phyloP scores from a whole-genome alignment of 768 basidiomycete species.

The Vararia minispora region DNA sequence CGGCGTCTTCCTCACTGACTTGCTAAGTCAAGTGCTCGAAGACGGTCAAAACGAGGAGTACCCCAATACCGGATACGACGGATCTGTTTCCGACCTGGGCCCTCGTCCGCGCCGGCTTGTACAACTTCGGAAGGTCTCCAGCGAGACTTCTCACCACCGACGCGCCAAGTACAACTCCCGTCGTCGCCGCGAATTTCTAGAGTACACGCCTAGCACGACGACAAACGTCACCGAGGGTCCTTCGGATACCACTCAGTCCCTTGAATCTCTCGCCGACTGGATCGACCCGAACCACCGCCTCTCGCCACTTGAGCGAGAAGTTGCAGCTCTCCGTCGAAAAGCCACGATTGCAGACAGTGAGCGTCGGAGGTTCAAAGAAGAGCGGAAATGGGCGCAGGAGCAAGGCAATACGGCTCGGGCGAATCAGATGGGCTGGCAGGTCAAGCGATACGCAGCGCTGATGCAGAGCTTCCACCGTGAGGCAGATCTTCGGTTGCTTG shows the following conservation, averaged over 20 bases:
- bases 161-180: no score
- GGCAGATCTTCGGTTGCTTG: conserved; percentile 57
- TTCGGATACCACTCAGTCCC: conserved; percentile 42
- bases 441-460: conserved; percentile 67
- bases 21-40: conserved; percentile 57
- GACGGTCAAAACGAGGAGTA: conserved; percentile 25
- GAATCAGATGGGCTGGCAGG: conserved; percentile 73
- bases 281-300: conserved; percentile 47
- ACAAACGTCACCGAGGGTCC: conserved; percentile 21
- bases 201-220: conserved; percentile 18
- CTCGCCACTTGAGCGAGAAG: conserved; percentile 60
- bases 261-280: conserved; percentile 59
- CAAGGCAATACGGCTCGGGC: conserved; percentile 69
- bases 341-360: conserved; percentile 79
- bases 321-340: conserved; percentile 63
- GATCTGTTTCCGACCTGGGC: conserved; percentile 6
- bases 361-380: conserved; percentile 73
- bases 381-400: conserved; percentile 77
- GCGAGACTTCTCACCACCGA: conserved; percentile 4
- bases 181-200: conserved; percentile 17
- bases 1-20: conserved; percentile 61
- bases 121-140: conserved; percentile 7
- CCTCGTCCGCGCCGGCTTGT: conserved; percentile 13
- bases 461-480: conserved; percentile 75
- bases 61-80: conserved; percentile 14